A percentile compares a stretch with the other conserved stretches of the same genome.
Evolutionary conservation across 495 filamentous ascomycete genomes (phyloP).

Genomic region (Podospora australis): DNA sequence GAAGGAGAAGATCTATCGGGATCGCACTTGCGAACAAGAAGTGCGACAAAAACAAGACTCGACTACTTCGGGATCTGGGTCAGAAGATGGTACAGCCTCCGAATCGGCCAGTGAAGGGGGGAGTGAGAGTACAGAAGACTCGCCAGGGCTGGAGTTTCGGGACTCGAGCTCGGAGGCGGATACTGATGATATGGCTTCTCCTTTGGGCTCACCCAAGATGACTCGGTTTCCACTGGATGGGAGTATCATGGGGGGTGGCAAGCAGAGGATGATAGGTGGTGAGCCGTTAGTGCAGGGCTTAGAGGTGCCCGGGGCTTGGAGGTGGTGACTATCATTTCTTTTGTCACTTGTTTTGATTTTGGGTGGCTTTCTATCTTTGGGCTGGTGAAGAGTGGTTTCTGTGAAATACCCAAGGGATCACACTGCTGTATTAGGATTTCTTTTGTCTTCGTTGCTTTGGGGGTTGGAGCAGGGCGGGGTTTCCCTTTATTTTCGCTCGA

Average conservation of each 20-base stretch:
- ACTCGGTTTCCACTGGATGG: too few relatives aligned
- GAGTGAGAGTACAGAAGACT: not conserved
- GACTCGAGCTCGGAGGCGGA: slow-evolving; percentile 3
- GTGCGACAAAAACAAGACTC: not conserved
- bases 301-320: slow-evolving; percentile 17
- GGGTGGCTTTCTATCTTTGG: not conserved
- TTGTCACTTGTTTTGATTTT: not conserved
- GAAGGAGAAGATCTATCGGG: not conserved
- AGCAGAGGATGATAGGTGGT: not conserved
- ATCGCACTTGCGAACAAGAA: not conserved
- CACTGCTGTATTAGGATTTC: not conserved
- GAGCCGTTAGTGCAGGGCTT: slow-evolving; percentile 5
- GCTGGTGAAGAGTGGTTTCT: not conserved
- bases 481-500: too few relatives aligned
- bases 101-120: not conserved
- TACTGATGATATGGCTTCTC: too few relatives aligned
- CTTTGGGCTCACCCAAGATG: too few relatives aligned
- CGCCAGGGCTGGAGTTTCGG: not conserved
- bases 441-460: too few relatives aligned
- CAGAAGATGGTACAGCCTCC: too few relatives aligned
- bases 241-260: not conserved
- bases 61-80: too few relatives aligned
- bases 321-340: slow-evolving; percentile 8
- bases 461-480: too few relatives aligned
- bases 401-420: slow-evolving; percentile 1